phyloP scores from a whole-genome alignment of 345 rosid species.

The Eucalyptus erythrocorys region DNA sequence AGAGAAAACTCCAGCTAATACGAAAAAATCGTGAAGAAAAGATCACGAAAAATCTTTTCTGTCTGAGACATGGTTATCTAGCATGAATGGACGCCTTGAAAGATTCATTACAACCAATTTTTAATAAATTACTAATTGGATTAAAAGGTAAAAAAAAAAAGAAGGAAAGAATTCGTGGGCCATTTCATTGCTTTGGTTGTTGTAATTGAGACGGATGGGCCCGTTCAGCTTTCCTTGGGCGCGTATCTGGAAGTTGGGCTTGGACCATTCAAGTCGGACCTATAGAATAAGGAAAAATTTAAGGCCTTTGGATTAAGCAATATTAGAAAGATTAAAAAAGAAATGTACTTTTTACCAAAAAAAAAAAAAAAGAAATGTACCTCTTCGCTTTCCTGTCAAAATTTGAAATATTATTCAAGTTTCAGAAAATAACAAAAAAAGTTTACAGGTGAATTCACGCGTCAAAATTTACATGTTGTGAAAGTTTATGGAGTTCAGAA shows the following conservation, averaged over 20 bases:
- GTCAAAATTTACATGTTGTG: background rate
- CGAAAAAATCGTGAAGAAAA: too few species aligned
- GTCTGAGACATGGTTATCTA: too few species aligned
- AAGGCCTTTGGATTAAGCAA: background rate
- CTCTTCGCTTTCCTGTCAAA: too few species aligned
- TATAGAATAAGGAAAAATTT: background rate
- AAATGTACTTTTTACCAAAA: too few species aligned
- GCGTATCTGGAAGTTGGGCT: background rate
- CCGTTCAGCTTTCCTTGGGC: background rate
- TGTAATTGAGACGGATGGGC: background rate
- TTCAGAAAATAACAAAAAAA: background rate
- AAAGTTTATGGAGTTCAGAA: background rate
- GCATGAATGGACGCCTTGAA: too few species aligned
- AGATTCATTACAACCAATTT: too few species aligned
- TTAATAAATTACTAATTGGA: too few species aligned
- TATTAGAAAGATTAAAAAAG: background rate
- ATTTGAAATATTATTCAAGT: background rate
- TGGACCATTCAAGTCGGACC: background rate
- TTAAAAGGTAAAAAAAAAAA: background rate
- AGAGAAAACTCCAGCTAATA: background rate
- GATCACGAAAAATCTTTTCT: too few species aligned
- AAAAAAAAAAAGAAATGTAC: too few species aligned
- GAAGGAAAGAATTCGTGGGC: background rate
- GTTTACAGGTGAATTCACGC: background rate
- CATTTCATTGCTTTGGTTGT: background rate